Conservation (phyloP, 495 filamentous ascomycete species). For the Xylaria venustula region DNA sequence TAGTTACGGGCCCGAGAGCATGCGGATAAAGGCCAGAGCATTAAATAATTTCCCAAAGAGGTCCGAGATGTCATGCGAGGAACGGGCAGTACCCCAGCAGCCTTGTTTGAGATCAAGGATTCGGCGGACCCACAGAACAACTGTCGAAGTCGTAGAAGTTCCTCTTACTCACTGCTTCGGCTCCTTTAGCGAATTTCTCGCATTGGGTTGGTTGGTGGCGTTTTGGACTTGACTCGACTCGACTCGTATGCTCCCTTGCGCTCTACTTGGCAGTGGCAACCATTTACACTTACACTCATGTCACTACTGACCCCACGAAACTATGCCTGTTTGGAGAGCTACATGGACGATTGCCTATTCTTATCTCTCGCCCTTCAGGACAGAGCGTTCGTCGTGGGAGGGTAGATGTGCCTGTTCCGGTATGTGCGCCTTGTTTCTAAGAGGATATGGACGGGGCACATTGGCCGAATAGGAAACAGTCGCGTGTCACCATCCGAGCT, state of each 20-base stretch:
- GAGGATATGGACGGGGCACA: slow-evolving; percentile 1
- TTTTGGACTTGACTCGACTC: neutral
- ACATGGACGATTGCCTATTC: neutral
- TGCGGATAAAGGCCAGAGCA: slow-evolving; percentile 36
- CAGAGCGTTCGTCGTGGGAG: neutral
- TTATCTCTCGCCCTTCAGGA: neutral
- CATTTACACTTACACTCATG: too few species aligned
- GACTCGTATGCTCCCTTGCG: too few species aligned
- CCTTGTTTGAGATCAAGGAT: slow-evolving; percentile 18
- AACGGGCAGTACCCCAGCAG: slow-evolving; percentile 23
- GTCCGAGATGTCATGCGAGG: slow-evolving; percentile 41
- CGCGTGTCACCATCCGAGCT: slow-evolving; percentile 8
- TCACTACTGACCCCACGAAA: neutral
- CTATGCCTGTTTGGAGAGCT: neutral
- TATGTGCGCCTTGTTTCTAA: slow-evolving; percentile 4
- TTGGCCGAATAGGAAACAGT: slow-evolving; percentile 12
- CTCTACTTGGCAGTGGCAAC: too few species aligned
- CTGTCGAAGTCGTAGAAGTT: slow-evolving; percentile 41
- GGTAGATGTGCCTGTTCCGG: slow-evolving; percentile 2
- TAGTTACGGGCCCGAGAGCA: slow-evolving; percentile 28
- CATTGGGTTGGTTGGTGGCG: neutral
- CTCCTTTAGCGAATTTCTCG: neutral
- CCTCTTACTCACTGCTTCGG: neutral
- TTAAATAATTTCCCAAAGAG: slow-evolving; percentile 47
- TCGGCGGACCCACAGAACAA: slow-evolving; percentile 37